Conservation (phyloP, 306 rosid genomes). For the Castanospermum australe region DNA sequence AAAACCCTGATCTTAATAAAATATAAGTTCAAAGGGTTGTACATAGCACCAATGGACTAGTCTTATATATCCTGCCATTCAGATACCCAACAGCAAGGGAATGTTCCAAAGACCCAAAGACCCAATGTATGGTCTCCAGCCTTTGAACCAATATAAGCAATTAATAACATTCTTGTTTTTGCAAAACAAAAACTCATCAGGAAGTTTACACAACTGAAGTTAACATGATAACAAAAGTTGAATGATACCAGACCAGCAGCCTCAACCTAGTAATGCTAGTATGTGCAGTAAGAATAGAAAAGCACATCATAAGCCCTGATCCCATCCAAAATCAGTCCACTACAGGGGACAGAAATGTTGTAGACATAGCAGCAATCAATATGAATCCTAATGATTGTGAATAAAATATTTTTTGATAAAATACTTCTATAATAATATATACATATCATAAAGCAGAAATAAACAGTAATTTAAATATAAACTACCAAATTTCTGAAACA, state of each 20-base stretch:
- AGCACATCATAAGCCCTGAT: not conserved
- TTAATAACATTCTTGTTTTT: not conserved
- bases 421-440: not conserved
- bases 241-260: not conserved
- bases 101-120: not conserved
- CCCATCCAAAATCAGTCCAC: not conserved
- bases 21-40: not conserved
- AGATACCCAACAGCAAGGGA: constrained; percentile 1
- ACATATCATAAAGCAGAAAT: not conserved
- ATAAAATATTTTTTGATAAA: not conserved
- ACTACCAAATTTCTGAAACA: not conserved
- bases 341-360: not conserved
- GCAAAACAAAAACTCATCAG: not conserved
- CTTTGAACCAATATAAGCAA: not conserved
- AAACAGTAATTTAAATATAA: not conserved
- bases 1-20: not conserved
- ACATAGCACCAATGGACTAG: not conserved
- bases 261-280: not conserved
- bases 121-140: not conserved
- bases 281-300: not conserved
- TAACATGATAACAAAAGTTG: not conserved
- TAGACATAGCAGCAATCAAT: not conserved
- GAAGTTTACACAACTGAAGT: not conserved
- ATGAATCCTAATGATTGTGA: not conserved
- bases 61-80: not conserved